Base-by-base conservation (phyloP, 176 grass and related monocot genomes). In the Oryza rufipogon region DNA sequence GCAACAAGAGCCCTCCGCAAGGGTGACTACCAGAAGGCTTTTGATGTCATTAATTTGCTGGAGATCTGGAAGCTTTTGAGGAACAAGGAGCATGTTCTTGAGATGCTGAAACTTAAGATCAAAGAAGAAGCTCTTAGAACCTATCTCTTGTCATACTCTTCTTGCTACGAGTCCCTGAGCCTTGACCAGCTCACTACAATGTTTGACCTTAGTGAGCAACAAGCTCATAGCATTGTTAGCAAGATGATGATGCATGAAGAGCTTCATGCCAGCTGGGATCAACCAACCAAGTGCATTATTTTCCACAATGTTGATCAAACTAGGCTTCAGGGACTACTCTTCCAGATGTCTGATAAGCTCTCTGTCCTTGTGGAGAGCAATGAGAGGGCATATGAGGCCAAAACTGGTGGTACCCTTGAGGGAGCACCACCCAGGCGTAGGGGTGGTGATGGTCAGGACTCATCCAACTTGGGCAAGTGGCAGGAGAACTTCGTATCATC, bases 201-300 rank as follows among this genome's bases (percentile, higher is more conserved):
- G 95, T 98, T 95, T 84, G 95, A 95, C 66, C 89, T 98, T 25
- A 76, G 68, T 2, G 92, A 98, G 80, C 76, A 70, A 22, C 92
- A 91, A 28, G 92, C 68, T 22, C 92, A 98, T 79, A 95, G 95
- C 56, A 87, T 93, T 64, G 85, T 88, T 76, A 95, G 95, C 75
- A 98, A 93, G 89, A 95, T 98, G 95, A 95, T 98, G 87, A 91
- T 98, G 83, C 85, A 89, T 41, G 95, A 98, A 52, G 95, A 95
- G 73, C 91, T 98, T 61, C 89, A 93, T 52, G 92, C 95, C 11
- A 95, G 92, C 69, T 98, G 95, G 95, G 86, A 98, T 68, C 95
- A 98, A 64, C 95, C 92, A 38, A 95, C 91, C 9, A 92, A 86
- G 79, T 95, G 95, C 75, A 84, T 98, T 0, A 70, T 95, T 77